Evolutionary conservation across 2,329 filamentous ascomycete genomes (phyloP), one percentile per base, ranked within the genome.

Genomic region (Aspergillus nomiae): DNA sequence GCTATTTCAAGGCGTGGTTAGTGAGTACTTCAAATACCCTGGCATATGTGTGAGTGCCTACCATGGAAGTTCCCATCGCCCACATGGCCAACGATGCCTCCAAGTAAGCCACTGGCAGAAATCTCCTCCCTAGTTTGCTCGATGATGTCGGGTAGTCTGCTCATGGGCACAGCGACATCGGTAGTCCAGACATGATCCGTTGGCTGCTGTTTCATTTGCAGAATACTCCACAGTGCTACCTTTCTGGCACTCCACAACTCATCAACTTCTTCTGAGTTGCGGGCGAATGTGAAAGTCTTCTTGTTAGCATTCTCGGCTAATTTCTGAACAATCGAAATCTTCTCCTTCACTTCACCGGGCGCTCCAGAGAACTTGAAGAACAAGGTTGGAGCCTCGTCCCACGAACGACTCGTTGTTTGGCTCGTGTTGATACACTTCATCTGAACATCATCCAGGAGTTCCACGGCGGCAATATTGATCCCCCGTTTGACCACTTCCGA

Each of bases 371-470:
- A 92, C 75, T 92, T 92, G 80, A 93, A 87, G 71, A 93, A 93
- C 2, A 93, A 80, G 0, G 90, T 92, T 0, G 90, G 89, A 0
- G 80, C 79, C 72, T 92, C 90, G 62, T 86, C 85, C 90, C 90
- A 93, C 43, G 80, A 81, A 30, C 82, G 74, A 50, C 74, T 76
- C 2, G 81, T 83, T 6, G 76, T 73, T 43, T 80, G 73, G 63
- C 80, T 81, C 46, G 77, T 76, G 67, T 90, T 90, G 76, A 90
- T 89, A 74, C 85, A 89, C 65, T 82, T 80, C 87, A 97, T 97
- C 81, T 96, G 93, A 60, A 93, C 90, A 74, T 96, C 93, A 79
- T 97, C 94, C 30, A 97, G 83, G 62, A 97, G 90, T 80, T 97
- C 94, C 51, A 97, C 88, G 21, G 93, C 94, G 1, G 94, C 93